Conservation (phyloP, 352 stramenopile genomes). For the Pythium aphanidermatum region DNA sequence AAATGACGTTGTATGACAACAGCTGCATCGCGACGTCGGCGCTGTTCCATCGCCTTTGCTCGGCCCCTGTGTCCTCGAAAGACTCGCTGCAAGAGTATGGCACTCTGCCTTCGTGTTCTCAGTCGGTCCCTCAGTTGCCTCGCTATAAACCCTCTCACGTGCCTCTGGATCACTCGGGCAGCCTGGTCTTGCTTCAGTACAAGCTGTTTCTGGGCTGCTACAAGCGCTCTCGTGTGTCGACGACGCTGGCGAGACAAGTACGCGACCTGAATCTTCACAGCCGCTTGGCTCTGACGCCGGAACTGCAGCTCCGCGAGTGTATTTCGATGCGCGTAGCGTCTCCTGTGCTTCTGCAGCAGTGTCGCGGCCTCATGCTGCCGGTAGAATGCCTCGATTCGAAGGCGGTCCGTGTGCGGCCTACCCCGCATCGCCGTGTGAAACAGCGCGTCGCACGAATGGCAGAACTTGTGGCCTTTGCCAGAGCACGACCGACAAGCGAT, state of each 20-base stretch:
- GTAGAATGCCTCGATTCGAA: constrained; percentile 23
- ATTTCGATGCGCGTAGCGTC: constrained; percentile 32
- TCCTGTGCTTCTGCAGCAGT: constrained; percentile 34
- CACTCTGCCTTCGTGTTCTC: constrained; percentile 14
- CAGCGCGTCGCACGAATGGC: constrained; percentile 35
- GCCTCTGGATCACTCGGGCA: constrained; percentile 26
- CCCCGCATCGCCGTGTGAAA: constrained; percentile 20
- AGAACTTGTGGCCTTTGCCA: constrained; percentile 34
- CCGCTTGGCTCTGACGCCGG: constrained; percentile 17
- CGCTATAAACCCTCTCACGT: constrained; percentile 24
- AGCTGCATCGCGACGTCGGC: constrained; percentile 13
- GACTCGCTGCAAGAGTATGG: constrained; percentile 34
- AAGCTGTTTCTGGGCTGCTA: constrained; percentile 20
- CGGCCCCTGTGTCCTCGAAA: constrained; percentile 14
- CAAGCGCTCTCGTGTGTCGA: constrained; percentile 27
- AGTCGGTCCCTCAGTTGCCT: constrained; percentile 11
- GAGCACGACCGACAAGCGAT: constrained; percentile 38
- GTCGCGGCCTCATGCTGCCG: constrained; percentile 25
- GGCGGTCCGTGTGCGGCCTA: constrained; percentile 10
- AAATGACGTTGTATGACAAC: constrained; percentile 35
- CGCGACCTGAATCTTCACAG: constrained; percentile 22
- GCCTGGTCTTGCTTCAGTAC: constrained; percentile 16
- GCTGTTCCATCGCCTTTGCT: neutral
- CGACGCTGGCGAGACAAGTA: constrained; percentile 30
- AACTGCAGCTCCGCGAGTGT: constrained; percentile 24